phyloP scores from a whole-genome alignment of 148 eudicot genomes.

The Rhododendron mucronatum region DNA sequence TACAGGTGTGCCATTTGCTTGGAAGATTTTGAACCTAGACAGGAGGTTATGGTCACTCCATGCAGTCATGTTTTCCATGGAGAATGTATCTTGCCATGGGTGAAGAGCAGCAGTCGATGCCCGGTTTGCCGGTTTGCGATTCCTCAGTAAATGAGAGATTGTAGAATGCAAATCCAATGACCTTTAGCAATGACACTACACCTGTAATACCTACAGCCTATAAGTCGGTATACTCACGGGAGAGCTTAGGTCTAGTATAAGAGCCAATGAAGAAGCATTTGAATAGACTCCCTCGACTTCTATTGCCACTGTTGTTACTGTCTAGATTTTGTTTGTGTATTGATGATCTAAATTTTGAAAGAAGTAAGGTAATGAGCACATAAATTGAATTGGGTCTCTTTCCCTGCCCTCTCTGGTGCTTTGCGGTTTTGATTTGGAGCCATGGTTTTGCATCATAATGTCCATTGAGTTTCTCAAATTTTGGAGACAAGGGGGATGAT shows the following conservation, averaged over 20 bases:
- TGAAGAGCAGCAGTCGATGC: slow-evolving; percentile 52
- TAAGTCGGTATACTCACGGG: background rate
- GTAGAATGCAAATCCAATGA: background rate
- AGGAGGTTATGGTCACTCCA: slow-evolving; percentile 55
- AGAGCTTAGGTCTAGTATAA: background rate
- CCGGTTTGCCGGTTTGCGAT: slow-evolving; percentile 58
- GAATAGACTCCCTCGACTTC: background rate
- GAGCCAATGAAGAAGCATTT: background rate
- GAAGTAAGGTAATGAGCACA: background rate
- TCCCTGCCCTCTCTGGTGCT: background rate
- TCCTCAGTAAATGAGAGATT: slow-evolving; percentile 7
- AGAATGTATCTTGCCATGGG: slow-evolving; percentile 79
- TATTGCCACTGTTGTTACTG: background rate
- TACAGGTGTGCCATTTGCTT: slow-evolving; percentile 68
- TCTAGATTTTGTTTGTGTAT: background rate
- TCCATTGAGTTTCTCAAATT: too few species aligned
- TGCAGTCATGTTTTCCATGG: slow-evolving; percentile 82
- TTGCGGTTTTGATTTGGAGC: too few species aligned
- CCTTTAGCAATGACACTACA: background rate
- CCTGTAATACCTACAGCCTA: background rate
- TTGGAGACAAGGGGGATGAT: too few species aligned
- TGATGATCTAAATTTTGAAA: background rate
- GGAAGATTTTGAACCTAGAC: slow-evolving; percentile 55
- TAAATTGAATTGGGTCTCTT: background rate
- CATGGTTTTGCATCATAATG: too few species aligned